phyloP scores from a whole-genome alignment of 2,329 filamentous ascomycete genomes.

The Exophiala phaeomuriformis region DNA sequence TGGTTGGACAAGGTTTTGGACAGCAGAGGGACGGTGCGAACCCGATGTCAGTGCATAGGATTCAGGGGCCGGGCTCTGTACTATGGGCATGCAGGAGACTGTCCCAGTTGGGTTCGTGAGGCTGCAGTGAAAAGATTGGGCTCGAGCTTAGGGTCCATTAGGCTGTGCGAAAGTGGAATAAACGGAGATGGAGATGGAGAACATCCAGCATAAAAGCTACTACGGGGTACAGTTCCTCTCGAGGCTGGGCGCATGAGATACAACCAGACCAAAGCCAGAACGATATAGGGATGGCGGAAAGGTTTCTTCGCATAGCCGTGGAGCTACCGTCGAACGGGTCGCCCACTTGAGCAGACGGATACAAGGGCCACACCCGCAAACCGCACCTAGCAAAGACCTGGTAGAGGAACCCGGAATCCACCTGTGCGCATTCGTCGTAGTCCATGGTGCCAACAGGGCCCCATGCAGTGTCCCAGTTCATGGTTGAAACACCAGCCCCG shows the following conservation, averaged over 20 bases:
- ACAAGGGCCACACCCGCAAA: neutral
- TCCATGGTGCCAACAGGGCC: neutral
- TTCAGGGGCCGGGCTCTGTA: neutral
- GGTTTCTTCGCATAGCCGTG: neutral
- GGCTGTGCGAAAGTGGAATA: neutral
- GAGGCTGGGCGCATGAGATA: neutral
- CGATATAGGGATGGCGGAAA: neutral
- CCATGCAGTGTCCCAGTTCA: slow-evolving; percentile 12
- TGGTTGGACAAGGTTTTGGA: neutral
- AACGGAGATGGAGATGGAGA: neutral
- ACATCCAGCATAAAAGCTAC: too few species aligned
- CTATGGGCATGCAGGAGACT: neutral
- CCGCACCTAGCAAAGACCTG: too few species aligned
- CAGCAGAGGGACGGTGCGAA: neutral
- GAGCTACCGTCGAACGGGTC: neutral
- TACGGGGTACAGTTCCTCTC: too few species aligned
- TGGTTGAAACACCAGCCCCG: slow-evolving; percentile 20
- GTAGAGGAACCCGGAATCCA: neutral
- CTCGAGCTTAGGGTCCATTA: neutral
- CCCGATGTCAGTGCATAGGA: neutral
- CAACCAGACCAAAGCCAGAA: neutral
- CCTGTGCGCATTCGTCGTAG: neutral
- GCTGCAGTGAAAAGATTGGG: neutral
- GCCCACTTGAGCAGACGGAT: neutral
- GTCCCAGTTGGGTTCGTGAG: neutral